phyloP scores from a whole-genome alignment of 306 rosid species.

The Rubus idaeus region DNA sequence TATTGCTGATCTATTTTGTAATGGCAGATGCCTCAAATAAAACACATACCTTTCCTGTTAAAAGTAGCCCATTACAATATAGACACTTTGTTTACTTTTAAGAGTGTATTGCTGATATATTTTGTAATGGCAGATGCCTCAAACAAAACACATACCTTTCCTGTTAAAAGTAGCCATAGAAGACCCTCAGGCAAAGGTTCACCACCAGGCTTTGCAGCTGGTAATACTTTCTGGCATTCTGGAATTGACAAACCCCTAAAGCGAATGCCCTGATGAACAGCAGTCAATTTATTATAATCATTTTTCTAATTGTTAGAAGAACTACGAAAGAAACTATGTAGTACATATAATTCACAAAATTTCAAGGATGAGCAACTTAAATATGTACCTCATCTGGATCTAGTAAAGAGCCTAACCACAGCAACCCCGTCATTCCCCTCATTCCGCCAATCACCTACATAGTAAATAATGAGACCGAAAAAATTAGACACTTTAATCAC shows the following conservation, averaged over 20 bases:
- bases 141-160: constrained; percentile 55
- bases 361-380: constrained; percentile 26
- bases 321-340: background rate
- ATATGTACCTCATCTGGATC: constrained; percentile 91
- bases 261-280: constrained; percentile 82
- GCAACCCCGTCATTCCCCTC: constrained; percentile 98
- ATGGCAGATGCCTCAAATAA: constrained; percentile 11
- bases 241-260: constrained; percentile 87
- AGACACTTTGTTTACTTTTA: constrained; percentile 11
- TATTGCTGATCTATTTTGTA: background rate
- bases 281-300: constrained; percentile 31
- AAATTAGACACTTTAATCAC: background rate
- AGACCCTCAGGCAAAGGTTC: constrained; percentile 97
- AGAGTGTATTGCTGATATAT: background rate
- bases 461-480: constrained; percentile 9
- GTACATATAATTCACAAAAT: background rate
- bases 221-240: constrained; percentile 84
- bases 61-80: constrained; percentile 57
- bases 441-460: constrained; percentile 93
- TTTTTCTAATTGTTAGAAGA: background rate
- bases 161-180: constrained; percentile 91
- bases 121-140: constrained; percentile 16
- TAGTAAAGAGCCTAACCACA: constrained; percentile 93
- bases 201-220: constrained; percentile 85
- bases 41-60: constrained; percentile 78